A percentile compares a stretch with the other conserved stretches of the same genome.
phyloP scores from a whole-genome alignment of 2,329 filamentous ascomycete genomes.

The Colletotrichum abscissum region DNA sequence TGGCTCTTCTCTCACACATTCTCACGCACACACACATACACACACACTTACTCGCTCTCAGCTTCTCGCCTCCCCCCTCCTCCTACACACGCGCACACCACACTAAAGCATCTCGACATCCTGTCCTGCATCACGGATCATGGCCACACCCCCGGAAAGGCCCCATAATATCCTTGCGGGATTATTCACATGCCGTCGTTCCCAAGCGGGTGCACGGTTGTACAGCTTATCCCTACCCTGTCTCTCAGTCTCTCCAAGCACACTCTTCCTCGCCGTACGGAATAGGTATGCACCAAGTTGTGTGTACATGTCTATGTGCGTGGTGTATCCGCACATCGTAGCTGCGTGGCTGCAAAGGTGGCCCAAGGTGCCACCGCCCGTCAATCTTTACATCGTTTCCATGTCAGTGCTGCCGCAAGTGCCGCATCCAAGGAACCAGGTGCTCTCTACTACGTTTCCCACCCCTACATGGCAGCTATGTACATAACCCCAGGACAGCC shows the following conservation, averaged over 20 bases:
- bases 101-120: background rate
- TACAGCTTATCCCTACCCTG: slow-evolving; percentile 30
- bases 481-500: slow-evolving; percentile 23
- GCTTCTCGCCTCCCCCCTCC: background rate
- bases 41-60: slow-evolving; percentile 7
- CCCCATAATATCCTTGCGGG: slow-evolving; percentile 27
- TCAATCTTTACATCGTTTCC: slow-evolving; percentile 29
- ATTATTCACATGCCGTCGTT: slow-evolving; percentile 34
- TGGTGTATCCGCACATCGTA: slow-evolving; percentile 7
- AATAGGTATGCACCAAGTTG: slow-evolving; percentile 3
- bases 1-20: background rate
- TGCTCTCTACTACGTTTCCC: background rate
- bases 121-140: slow-evolving; percentile 15
- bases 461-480: slow-evolving; percentile 1
- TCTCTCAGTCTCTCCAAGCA: slow-evolving; percentile 1
- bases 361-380: slow-evolving; percentile 25
- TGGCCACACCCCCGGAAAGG: slow-evolving; percentile 3
- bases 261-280: slow-evolving; percentile 12
- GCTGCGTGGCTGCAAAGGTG: slow-evolving; percentile 17
- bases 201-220: slow-evolving; percentile 34
- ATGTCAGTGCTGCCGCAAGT: slow-evolving; percentile 34
- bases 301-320: slow-evolving; percentile 1
- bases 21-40: background rate
- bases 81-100: slow-evolving; percentile 1
- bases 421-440: slow-evolving; percentile 26